Conservation (phyloP, 305 asterid genomes). For the Salvia sclarea region DNA sequence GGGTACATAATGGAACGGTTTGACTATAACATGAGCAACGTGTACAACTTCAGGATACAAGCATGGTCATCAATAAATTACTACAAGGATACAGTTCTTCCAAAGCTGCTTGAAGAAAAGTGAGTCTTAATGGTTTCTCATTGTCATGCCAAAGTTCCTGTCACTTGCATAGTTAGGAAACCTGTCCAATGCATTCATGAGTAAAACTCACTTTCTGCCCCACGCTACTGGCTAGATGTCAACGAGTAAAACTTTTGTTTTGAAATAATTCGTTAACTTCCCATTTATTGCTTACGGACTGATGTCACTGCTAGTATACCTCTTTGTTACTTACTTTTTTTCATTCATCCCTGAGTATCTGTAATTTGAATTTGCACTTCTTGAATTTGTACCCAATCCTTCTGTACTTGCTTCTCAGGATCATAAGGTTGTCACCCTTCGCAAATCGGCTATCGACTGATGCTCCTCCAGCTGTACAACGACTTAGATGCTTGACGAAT, state of each 20-base stretch:
- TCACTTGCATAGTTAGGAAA: not conserved
- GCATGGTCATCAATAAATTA: conserved; percentile 85
- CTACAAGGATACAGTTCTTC: conserved; percentile 75
- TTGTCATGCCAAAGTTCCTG: not conserved
- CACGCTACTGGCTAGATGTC: not conserved
- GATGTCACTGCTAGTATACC: conserved; percentile 1
- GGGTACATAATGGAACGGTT: conserved; percentile 72
- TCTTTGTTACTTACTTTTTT: conserved; percentile 12
- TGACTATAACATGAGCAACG: conserved; percentile 78
- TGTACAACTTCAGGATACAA: conserved; percentile 82
- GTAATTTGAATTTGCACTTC: not conserved
- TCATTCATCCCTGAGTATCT: not conserved
- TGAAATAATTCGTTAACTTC: not conserved
- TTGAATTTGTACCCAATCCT: conserved; percentile 14
- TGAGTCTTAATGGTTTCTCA: conserved; percentile 41
- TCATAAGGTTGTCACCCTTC: conserved; percentile 82
- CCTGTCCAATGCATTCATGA: not conserved
- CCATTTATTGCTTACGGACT: not conserved
- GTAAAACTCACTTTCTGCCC: not conserved
- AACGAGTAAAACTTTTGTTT: not conserved
- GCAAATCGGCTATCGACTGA: conserved; percentile 86
- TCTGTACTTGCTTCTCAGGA: conserved; percentile 46
- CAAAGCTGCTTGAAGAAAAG: conserved; percentile 90
- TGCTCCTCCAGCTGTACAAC: conserved; percentile 82
- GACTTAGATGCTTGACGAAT: conserved; percentile 85